Base-by-base conservation (phyloP, 805 yeast species). In the Pichia californica region DNA sequence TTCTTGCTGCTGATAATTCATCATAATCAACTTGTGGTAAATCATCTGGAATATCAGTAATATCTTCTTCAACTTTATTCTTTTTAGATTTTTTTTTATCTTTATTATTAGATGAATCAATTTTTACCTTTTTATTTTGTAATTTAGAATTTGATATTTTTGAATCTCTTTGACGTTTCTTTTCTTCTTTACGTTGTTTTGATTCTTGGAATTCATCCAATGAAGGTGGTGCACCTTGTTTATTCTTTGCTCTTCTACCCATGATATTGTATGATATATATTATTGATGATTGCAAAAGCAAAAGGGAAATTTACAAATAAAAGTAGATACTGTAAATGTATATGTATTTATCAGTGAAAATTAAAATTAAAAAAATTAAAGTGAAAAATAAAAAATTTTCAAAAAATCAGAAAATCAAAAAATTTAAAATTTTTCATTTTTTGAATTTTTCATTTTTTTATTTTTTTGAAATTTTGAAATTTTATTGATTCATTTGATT, bases 201-300 rank as follows among this genome's bases (percentile, higher is more conserved):
- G 53, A 54, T 14, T 64, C 65, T 52, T 78, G 78, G 62, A 89
- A 81, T 57, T 91, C 96, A 36, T 91, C 98, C 49, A 81, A 70
- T 6, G 88, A 61, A 29, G 96, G 96, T 53, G 98, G 98, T 46
- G 76, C 85, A 36, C 88, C 93, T 69, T 91, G 98, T 73, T 87
- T 91, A 57, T 87, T 83, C 66, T 83, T 88, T 46, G 87, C 86
- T 71, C 86, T 82, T 77, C 96, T 83, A 63, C 98, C 98, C 95
- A 89, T 87, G 18, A 10, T 5, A 2, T 10, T 27, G 15, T 10
- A 30, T n/a, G 8, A 2, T 28, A 14, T 21, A 32, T 26, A 16
- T 23, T 9, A 20, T 11, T 33, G 34, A 31, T 15, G 7, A 8
- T 30, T 16, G 32, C 10, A 15, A 15, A 30, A 10, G 10, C 10